Conservation (phyloP, 2,329 filamentous ascomycete genomes). For the Sporothrix protearum region DNA sequence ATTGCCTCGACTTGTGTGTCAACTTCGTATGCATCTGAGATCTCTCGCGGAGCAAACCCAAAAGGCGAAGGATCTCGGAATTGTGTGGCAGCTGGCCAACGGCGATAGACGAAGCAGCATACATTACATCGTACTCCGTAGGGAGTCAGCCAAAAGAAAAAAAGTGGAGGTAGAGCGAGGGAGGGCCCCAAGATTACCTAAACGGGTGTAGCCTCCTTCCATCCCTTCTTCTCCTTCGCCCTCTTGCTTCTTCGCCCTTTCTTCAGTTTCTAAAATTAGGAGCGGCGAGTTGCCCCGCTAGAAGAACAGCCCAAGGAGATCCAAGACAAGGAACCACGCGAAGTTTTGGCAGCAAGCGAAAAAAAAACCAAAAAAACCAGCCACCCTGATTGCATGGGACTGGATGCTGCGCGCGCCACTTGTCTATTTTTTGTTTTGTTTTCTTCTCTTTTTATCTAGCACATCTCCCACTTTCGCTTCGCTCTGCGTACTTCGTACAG, state of each 20-base stretch:
- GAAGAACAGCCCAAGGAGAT: neutral
- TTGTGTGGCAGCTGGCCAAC: neutral
- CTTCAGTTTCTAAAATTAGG: slow-evolving; percentile 23
- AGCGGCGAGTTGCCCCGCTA: slow-evolving; percentile 18
- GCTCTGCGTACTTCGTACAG: neutral
- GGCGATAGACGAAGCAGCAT: neutral
- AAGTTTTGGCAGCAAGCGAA: neutral
- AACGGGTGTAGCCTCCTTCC: neutral
- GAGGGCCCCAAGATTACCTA: neutral
- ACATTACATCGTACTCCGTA: neutral
- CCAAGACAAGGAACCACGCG: neutral
- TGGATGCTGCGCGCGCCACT: slow-evolving; percentile 1
- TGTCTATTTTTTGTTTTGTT: neutral
- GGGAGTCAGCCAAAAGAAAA: no score
- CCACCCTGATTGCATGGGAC: slow-evolving; percentile 6
- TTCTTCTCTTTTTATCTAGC: neutral
- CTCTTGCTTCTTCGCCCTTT: neutral
- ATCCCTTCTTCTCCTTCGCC: neutral
- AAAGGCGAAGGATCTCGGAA: neutral
- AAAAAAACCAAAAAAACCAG: neutral
- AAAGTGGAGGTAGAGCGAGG: neutral
- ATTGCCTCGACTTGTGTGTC: neutral
- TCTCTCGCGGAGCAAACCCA: neutral
- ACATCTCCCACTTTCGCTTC: neutral
- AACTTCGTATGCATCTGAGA: neutral